Base-by-base conservation (phyloP, 306 rosid genomes). In the Corylus americana region DNA sequence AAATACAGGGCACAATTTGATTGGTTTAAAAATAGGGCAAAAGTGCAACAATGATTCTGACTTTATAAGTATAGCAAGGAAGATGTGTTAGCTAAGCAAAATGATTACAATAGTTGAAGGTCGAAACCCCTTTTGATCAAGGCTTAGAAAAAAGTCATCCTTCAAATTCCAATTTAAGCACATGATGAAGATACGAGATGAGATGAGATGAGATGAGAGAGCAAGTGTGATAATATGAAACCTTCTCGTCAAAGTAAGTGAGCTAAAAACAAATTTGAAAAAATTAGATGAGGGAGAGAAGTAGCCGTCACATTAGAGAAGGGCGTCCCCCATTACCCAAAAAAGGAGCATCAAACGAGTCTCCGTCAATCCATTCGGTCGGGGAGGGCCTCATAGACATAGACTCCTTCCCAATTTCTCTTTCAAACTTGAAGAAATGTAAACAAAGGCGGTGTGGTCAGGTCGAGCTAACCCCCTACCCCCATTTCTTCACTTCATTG, bases 311-410 rank as follows among this genome's bases (percentile, higher is more conserved):
- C 45, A 42, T 5, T 3, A 39, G 5, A 39, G 3, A 79, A 69
- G 44, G 55, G 3, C 87, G 83, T 85, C 90, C 90, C 93, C 92
- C 80, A 75, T 83, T 31, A 11, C 90, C 92, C 82, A 82, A 83
- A 88, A 86, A 59, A 6, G 76, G 55, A 83, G 73, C 88, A 83
- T 86, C 91, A 63, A 68, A 11, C 10, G 5, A 0, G 87, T 88
- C 91, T 39, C 55, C 78, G 53, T 88, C 97, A 80, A 73, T 74
- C 82, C 75, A 77, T 73, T 66, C 80, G 84, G 84, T 74, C 80
- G 75, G 85, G 31, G 35, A 79, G 79, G 54, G 12, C 71, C 8
- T 53, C 27, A 66, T 66, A 29, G 31, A 62, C 27, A 66, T 66
- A 29, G 31, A 29, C 35, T 31, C 35, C 25, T 66, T 22, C 75